phyloP scores from a whole-genome alignment of 225 moss, liverwort and hornwort species.

The Sphagnum contortum region DNA sequence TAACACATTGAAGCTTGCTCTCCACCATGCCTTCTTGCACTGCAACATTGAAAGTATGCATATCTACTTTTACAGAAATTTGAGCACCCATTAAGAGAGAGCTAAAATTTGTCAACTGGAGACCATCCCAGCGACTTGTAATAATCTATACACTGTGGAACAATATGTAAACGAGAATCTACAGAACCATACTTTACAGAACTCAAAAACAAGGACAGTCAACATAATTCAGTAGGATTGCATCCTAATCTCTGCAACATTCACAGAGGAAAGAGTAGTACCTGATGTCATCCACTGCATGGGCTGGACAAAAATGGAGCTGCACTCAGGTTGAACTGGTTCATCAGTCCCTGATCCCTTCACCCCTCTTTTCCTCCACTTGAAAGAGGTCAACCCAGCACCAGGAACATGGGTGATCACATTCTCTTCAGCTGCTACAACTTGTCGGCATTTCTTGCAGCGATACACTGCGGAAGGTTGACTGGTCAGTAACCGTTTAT shows the following conservation, averaged over 20 bases:
- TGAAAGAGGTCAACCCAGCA: slow-evolving; percentile 66
- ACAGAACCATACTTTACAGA: too few relatives aligned
- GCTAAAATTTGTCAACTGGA: too few relatives aligned
- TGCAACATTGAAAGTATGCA: slow-evolving; percentile 8
- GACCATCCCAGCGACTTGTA: too few relatives aligned
- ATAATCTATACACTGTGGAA: too few relatives aligned
- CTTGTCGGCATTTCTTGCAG: slow-evolving; percentile 62
- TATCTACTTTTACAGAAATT: too few relatives aligned
- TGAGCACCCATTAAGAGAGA: too few relatives aligned
- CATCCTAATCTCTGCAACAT: too few relatives aligned
- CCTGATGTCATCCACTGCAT: slow-evolving; percentile 57
- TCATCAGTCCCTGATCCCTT: slow-evolving; percentile 56
- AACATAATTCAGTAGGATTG: too few relatives aligned
- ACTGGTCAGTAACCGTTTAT: too few relatives aligned
- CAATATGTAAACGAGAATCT: too few relatives aligned
- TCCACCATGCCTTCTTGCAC: slow-evolving; percentile 65
- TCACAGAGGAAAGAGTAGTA: not conserved
- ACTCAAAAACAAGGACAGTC: too few relatives aligned
- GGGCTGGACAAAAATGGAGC: slow-evolving; percentile 51
- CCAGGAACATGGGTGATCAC: slow-evolving; percentile 49
- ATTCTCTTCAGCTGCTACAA: slow-evolving; percentile 55
- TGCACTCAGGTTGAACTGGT: slow-evolving; percentile 26
- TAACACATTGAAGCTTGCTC: slow-evolving; percentile 75
- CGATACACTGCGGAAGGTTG: slow-evolving; percentile 22
- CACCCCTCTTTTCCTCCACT: slow-evolving; percentile 45